Base-by-base conservation (phyloP, 768 basidiomycete species). In the Termitomyces sp. region DNA sequence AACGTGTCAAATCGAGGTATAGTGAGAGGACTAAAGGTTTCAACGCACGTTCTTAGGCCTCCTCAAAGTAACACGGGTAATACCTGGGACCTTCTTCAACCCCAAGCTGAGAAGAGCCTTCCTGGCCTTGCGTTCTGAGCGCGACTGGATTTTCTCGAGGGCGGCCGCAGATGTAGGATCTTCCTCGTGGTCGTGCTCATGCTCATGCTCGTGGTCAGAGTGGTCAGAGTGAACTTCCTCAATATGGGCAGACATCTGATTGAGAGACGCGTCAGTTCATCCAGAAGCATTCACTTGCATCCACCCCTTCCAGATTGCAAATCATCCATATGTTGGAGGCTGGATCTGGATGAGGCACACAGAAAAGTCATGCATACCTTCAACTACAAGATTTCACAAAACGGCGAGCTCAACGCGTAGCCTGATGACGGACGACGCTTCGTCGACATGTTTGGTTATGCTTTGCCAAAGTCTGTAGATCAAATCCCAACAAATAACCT, bases 11-110 rank as follows among this genome's bases (percentile, higher is more conserved):
- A 23, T 15, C 11, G 31, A 19, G 17, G 19, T 17, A 50, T 26
- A 26, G 33, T 28, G 23, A 48, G 21, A 14, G 1, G 14, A 8
- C 11, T 33, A 2, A 15, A 74, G 11, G n/a, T 51, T 21, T 40
- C 9, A 1, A 12, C 87, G 59, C 64, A 91, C 94, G 69, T 94
- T 94, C 78, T 98, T 98, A 49, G 97, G 91, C 71, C 95, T 82
- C 69, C 94, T 80, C 66, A 99, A 80, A 56, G 94, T 96, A 53
- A 99, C 97, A 55, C 97, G 84, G 65, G 92, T 97, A 73, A 99
- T 98, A 64, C 83, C 87, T 56, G 87, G 83, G 55, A 99, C 89
- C 73, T 85, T 88, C 78, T 97, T 97, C 73, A 99, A 75, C 41
- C 97, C 97, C 64, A 98, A 80, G 63, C 86, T 78, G 62, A 94